These are phyloP conservation scores for Xanthoconium stramineum DNA, from an alignment of 768 basidiomycete species.

Conservation along the genomic window DNA sequence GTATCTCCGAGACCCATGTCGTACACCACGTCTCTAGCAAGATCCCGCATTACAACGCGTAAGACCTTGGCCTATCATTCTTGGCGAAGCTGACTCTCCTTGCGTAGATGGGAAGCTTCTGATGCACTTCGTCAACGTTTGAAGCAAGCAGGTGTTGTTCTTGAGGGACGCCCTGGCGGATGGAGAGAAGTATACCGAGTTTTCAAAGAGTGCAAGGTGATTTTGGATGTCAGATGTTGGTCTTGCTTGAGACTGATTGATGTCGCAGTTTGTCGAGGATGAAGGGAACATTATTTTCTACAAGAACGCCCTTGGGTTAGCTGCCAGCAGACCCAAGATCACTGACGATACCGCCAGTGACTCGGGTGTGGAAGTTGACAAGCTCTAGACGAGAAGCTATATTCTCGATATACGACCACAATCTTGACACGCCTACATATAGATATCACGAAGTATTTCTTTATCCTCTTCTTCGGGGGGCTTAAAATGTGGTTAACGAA, in stretches of 20 bases:
- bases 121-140: slow-evolving; percentile 77
- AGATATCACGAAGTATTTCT: slow-evolving; percentile 10
- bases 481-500: not conserved
- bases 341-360: slow-evolving; percentile 57
- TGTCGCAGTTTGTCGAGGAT: slow-evolving; percentile 83
- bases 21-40: slow-evolving; percentile 91
- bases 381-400: slow-evolving; percentile 24
- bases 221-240: not conserved
- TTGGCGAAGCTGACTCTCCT: not conserved
- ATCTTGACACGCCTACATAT: slow-evolving; percentile 2
- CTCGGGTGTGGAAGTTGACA: slow-evolving; percentile 62
- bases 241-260: not conserved
- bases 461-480: not conserved
- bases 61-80: slow-evolving; percentile 16
- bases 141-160: slow-evolving; percentile 52
- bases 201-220: slow-evolving; percentile 72
- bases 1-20: slow-evolving; percentile 93
- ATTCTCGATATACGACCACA: not conserved
- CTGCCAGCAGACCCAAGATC: slow-evolving; percentile 64
- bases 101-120: slow-evolving; percentile 80
- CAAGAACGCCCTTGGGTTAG: slow-evolving; percentile 83
- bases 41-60: slow-evolving; percentile 94
- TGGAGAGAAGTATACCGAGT: slow-evolving; percentile 81
- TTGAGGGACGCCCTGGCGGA: slow-evolving; percentile 72
- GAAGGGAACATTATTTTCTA: slow-evolving; percentile 88